A percentile compares a stretch with the other conserved stretches of the same genome.
phyloP scores from a whole-genome alignment of 2,329 filamentous ascomycete species.

The Dothideomycetidae sp. region DNA sequence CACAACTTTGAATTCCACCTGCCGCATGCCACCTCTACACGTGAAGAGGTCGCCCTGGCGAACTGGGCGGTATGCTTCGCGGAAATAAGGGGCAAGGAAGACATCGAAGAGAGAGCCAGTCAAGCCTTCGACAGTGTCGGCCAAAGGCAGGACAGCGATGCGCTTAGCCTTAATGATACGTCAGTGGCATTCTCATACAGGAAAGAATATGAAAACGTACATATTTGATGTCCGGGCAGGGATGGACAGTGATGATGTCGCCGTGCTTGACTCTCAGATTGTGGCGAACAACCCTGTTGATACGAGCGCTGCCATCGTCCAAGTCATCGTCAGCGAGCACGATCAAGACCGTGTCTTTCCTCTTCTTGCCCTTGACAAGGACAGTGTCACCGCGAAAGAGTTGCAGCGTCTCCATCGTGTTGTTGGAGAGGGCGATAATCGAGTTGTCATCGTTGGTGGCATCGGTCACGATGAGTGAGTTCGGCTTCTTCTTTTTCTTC shows the following conservation, averaged over 20 bases:
- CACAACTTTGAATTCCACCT: conserved; percentile 99
- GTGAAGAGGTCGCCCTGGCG: conserved; percentile 97
- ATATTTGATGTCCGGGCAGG: conserved; percentile 99
- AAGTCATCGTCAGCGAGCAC: conserved; percentile 95
- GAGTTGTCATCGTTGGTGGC: conserved; percentile 99
- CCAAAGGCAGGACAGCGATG: conserved; percentile 93
- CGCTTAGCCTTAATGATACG: conserved; percentile 86
- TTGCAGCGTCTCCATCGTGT: conserved; percentile 96
- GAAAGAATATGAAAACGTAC: too few relatives aligned
- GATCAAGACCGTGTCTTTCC: conserved; percentile 96
- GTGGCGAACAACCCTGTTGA: conserved; percentile 97
- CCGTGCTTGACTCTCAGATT: conserved; percentile 98
- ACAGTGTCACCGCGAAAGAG: conserved; percentile 98
- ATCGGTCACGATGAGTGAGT: conserved; percentile 97
- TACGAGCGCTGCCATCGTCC: conserved; percentile 89
- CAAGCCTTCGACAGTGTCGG: conserved; percentile 93
- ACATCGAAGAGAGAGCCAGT: conserved; percentile 97
- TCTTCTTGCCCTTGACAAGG: conserved; percentile 97
- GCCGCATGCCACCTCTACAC: conserved; percentile 92
- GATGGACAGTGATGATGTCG: conserved; percentile 91
- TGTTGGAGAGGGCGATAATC: conserved; percentile 93
- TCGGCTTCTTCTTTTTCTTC: conserved; percentile 99
- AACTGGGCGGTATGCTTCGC: conserved; percentile 93
- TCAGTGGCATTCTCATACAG: too few relatives aligned
- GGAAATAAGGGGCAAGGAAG: conserved; percentile 98